These are phyloP conservation scores for Mortierella hygrophila DNA, from an alignment of 192 early-diverging fungal species.

Conservation along the genomic window DNA sequence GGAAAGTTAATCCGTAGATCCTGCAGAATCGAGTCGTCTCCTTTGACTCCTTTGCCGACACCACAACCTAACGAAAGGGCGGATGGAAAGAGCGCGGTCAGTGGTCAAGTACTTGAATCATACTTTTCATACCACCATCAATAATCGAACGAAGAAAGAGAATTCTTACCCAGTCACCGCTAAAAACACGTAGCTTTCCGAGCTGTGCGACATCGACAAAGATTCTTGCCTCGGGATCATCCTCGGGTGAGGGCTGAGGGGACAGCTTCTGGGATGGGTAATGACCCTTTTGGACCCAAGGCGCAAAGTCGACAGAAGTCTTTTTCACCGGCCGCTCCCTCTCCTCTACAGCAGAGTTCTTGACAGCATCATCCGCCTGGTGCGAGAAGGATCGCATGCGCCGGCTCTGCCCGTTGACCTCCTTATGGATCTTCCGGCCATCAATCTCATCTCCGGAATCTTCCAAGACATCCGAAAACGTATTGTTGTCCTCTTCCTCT, in stretches of 20 bases:
- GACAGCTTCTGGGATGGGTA: conserved; percentile 56
- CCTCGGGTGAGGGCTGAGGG: conserved; percentile 63
- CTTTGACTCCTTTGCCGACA: conserved; percentile 30
- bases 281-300: conserved; percentile 46
- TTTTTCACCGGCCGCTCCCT: conserved; percentile 23
- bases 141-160: background rate
- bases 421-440: conserved; percentile 46
- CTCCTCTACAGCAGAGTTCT: background rate
- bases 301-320: conserved; percentile 42
- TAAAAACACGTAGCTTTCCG: conserved; percentile 65
- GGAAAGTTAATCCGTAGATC: conserved; percentile 45
- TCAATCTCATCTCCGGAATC: conserved; percentile 55
- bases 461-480: conserved; percentile 48
- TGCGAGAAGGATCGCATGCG: conserved; percentile 21
- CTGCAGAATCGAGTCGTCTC: conserved; percentile 36
- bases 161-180: conserved; percentile 70
- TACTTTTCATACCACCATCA: background rate
- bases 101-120: background rate
- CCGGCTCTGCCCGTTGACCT: conserved; percentile 23
- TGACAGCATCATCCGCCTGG: background rate
- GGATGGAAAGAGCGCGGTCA: background rate
- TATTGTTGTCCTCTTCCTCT: conserved; percentile 49
- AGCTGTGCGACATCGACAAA: conserved; percentile 65
- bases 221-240: conserved; percentile 66
- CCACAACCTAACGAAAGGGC: conserved; percentile 15